Evolutionary conservation across 257 asterid genomes (phyloP).

Genomic region (Prunella vulgaris): DNA sequence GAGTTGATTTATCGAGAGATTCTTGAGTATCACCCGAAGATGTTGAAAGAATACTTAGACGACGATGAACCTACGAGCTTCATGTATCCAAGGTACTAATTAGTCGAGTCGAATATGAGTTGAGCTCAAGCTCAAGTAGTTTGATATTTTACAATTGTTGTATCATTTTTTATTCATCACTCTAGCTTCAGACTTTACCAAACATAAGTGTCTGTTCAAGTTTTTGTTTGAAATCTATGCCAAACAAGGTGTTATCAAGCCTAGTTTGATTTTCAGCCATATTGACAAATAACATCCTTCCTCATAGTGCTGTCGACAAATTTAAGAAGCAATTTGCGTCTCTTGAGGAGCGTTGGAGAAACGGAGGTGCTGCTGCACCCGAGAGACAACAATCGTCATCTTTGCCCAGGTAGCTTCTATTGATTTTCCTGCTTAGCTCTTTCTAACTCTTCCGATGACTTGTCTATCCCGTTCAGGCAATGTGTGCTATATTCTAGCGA

Average conservation of each 20-base stretch:
- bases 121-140: neutral
- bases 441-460: neutral
- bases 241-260: neutral
- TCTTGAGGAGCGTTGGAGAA: slow-evolving; percentile 88
- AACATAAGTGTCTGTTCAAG: neutral
- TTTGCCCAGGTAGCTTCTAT: slow-evolving; percentile 63
- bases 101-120: no score
- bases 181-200: neutral
- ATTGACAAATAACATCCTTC: neutral
- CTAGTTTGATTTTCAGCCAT: neutral
- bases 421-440: neutral
- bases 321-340: slow-evolving; percentile 93
- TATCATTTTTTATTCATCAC: neutral
- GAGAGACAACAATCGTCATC: slow-evolving; percentile 98
- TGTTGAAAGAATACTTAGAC: slow-evolving; percentile 83
- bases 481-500: slow-evolving; percentile 67
- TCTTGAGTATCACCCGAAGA: slow-evolving; percentile 94
- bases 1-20: slow-evolving; percentile 89
- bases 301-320: slow-evolving; percentile 91
- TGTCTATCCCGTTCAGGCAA: slow-evolving; percentile 44
- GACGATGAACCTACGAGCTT: slow-evolving; percentile 90
- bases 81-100: slow-evolving; percentile 99
- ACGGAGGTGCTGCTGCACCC: slow-evolving; percentile 71
- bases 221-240: neutral
- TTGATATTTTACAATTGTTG: neutral